phyloP scores from a whole-genome alignment of 306 rosid genomes.

The Sechiopsis laciniata region DNA sequence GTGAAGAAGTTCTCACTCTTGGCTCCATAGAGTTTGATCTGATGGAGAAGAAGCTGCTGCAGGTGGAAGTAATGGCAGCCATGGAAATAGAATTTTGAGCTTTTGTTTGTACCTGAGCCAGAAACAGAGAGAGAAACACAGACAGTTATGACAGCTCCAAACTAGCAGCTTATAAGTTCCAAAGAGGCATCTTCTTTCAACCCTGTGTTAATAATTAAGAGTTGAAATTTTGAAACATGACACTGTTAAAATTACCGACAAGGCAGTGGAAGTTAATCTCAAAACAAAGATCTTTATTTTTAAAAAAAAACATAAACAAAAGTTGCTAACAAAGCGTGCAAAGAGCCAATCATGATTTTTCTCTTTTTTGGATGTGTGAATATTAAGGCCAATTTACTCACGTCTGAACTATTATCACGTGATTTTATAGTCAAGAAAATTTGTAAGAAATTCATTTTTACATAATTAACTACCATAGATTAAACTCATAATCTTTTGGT shows the following conservation, averaged over 20 bases:
- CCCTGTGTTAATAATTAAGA: slow-evolving; percentile 12
- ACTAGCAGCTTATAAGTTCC: slow-evolving; percentile 6
- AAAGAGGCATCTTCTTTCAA: background rate
- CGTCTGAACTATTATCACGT: too few relatives aligned
- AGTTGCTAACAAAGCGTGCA: slow-evolving; percentile 18
- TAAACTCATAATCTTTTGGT: too few relatives aligned
- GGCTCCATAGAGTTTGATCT: slow-evolving; percentile 41
- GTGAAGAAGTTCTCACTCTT: slow-evolving; percentile 30
- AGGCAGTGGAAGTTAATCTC: background rate
- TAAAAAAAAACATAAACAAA: background rate
- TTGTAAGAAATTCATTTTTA: too few relatives aligned
- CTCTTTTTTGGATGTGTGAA: too few relatives aligned
- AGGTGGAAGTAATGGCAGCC: slow-evolving; percentile 45
- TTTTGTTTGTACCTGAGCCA: slow-evolving; percentile 7
- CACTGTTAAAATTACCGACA: slow-evolving; percentile 13
- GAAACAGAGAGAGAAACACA: slow-evolving; percentile 11
- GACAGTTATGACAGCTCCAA: slow-evolving; percentile 13
- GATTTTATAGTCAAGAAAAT: too few relatives aligned
- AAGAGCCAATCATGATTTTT: slow-evolving; percentile 17
- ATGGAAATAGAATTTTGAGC: slow-evolving; percentile 25
- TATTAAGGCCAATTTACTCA: too few relatives aligned
- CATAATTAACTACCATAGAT: too few relatives aligned
- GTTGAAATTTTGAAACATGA: slow-evolving; percentile 11
- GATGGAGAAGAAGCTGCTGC: slow-evolving; percentile 38
- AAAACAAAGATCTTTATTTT: slow-evolving; percentile 5